These are phyloP conservation scores for Mortierella hygrophila DNA, from an alignment of 192 early-diverging fungal species.

Conservation along the genomic window DNA sequence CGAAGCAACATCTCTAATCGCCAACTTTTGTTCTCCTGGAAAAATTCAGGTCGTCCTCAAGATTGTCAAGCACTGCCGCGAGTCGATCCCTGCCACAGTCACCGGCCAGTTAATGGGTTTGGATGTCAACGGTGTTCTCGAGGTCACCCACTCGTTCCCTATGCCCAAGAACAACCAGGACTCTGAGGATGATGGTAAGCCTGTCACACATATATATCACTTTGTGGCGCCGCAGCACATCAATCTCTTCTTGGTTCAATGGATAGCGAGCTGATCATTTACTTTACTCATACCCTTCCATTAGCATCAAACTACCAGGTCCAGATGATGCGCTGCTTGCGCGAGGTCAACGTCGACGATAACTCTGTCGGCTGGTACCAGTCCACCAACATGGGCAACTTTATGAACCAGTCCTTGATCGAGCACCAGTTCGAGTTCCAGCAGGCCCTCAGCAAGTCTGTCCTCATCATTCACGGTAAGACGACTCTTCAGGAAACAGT, in stretches of 20 bases:
- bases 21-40: background rate
- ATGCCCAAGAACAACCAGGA: slow-evolving; percentile 71
- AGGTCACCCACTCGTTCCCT: slow-evolving; percentile 94
- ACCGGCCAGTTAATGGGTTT: slow-evolving; percentile 96
- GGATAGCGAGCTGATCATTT: background rate
- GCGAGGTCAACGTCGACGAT: slow-evolving; percentile 94
- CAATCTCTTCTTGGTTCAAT: too few relatives aligned
- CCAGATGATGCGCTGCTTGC: slow-evolving; percentile 93
- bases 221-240: slow-evolving; percentile 1
- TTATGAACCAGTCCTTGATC: slow-evolving; percentile 91
- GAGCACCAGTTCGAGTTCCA: slow-evolving; percentile 95
- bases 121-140: slow-evolving; percentile 89
- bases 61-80: slow-evolving; percentile 97
- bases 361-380: slow-evolving; percentile 99
- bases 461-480: slow-evolving; percentile 90
- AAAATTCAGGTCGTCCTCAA: slow-evolving; percentile 84
- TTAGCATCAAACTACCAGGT: slow-evolving; percentile 87
- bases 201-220: background rate
- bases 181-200: slow-evolving; percentile 52
- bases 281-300: background rate
- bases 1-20: slow-evolving; percentile 3
- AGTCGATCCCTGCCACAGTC: slow-evolving; percentile 80
- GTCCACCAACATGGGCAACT: slow-evolving; percentile 88
- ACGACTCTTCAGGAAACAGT: too few relatives aligned
- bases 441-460: slow-evolving; percentile 83